Evolutionary conservation across 345 rosid species (phyloP).

Genomic region (Corchorus olitorius): DNA sequence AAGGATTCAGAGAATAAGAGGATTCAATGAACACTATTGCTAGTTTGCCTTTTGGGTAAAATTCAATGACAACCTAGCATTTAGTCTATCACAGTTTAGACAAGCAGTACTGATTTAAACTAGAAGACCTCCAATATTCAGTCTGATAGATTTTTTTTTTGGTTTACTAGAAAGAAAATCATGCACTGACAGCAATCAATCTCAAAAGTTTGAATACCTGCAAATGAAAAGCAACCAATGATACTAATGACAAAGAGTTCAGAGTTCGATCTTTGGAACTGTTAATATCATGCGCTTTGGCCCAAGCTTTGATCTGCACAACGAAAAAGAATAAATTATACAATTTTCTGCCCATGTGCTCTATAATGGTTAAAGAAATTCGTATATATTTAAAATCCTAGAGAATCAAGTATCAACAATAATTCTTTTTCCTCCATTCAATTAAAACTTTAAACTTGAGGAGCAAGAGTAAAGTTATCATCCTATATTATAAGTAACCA

Average conservation of each 20-base stretch:
- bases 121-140: background rate
- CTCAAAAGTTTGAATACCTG: constrained; percentile 38
- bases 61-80: background rate
- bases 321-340: constrained; percentile 1
- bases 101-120: background rate
- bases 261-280: constrained; percentile 43
- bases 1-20: background rate
- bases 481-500: background rate
- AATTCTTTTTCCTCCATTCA: background rate
- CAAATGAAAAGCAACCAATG: constrained; percentile 57
- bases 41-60: background rate
- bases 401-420: background rate
- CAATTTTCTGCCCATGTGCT: background rate
- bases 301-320: constrained; percentile 57
- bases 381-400: too few species aligned
- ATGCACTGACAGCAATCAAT: background rate
- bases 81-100: background rate
- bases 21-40: background rate
- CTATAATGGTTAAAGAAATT: background rate
- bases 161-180: background rate
- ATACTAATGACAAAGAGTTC: constrained; percentile 53
- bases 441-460: background rate
- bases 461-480: background rate
- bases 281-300: constrained; percentile 52
- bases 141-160: background rate